Evolutionary conservation across 2,329 filamentous ascomycete genomes (phyloP), one percentile per base, ranked within the genome.

Genomic region (Fusarium burgessii): DNA sequence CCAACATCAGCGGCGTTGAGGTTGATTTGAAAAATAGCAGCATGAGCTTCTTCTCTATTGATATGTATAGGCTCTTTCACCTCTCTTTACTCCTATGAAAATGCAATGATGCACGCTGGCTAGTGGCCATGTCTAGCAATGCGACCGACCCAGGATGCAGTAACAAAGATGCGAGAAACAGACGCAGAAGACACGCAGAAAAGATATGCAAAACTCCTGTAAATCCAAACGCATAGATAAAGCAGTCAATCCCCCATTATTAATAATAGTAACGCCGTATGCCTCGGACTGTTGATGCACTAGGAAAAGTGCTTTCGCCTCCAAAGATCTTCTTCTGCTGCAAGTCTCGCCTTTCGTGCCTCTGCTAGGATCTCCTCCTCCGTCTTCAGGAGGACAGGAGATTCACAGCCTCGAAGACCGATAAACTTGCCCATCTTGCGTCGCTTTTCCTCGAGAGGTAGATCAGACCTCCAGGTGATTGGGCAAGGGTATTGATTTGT

Each of bases 401-500:
- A 78, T 41, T 85, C 81, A 68, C 84, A 85, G 4, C 90, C 91
- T 54, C 88, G 82, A 61, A 94, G 82, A 15, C 92, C 92, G 77
- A 94, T 93, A 72, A 94, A 94, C 72, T 88, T 84, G 47, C 92
- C 92, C 77, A 94, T 88, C 80, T 90, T 90, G 68, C 91, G 84
- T 68, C 92, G 85, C 84, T 94, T 94, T 77, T 94, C 86, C 78
- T 90, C 88, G 29, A 90, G 78, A 5, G 83, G 80, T 64, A 89
- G 78, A 65, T 84, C 80, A 8, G 80, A 79, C 4, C 80, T 78
- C 92, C 91, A 94, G 57, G 83, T 80, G 76, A 94, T 87, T n/a
- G 88, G 89, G 71, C 88, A 89, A 0, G 92, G 92, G 78, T 94
- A 94, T 66, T 87, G 83, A 52, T 78, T 71, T 5, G 86, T 86